These are phyloP conservation scores for Cladosporium velox DNA, from an alignment of 2,329 filamentous ascomycete genomes.

Conservation along the genomic window DNA sequence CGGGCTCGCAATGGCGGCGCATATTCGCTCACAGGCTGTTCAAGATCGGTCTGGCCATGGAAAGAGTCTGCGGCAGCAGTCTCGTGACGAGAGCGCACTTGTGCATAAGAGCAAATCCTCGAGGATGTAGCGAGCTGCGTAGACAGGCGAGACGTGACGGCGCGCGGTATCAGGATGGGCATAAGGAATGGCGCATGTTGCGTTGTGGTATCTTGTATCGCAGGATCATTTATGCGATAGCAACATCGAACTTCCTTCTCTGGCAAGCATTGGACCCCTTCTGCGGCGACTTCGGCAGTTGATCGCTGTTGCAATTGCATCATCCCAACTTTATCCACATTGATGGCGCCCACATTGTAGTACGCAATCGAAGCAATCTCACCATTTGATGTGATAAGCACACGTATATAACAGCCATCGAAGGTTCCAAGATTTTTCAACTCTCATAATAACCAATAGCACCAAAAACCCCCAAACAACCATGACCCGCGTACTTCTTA, in stretches of 20 bases:
- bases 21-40: conserved; percentile 29
- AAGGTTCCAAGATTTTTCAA: not conserved
- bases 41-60: not conserved
- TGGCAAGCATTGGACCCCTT: not conserved
- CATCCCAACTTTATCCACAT: conserved; percentile 14
- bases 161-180: conserved; percentile 4
- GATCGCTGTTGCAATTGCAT: not conserved
- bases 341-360: not conserved
- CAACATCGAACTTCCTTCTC: conserved; percentile 1
- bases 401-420: not conserved
- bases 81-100: not conserved
- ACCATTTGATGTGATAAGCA: not conserved
- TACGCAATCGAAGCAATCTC: not conserved
- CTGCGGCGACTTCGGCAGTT: conserved; percentile 6
- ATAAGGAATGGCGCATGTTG: conserved; percentile 17
- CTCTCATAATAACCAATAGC: not conserved
- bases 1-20: conserved; percentile 38
- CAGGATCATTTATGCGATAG: conserved; percentile 10
- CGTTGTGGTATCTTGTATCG: not conserved
- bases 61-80: not conserved
- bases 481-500: conserved; percentile 40
- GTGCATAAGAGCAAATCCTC: not conserved
- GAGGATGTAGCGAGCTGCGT: not conserved
- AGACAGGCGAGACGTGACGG: not conserved
- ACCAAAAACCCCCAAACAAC: not conserved